Evolutionary conservation across 2,329 filamentous ascomycete species (phyloP).

Genomic region (Thielaviopsis ethacetica): DNA sequence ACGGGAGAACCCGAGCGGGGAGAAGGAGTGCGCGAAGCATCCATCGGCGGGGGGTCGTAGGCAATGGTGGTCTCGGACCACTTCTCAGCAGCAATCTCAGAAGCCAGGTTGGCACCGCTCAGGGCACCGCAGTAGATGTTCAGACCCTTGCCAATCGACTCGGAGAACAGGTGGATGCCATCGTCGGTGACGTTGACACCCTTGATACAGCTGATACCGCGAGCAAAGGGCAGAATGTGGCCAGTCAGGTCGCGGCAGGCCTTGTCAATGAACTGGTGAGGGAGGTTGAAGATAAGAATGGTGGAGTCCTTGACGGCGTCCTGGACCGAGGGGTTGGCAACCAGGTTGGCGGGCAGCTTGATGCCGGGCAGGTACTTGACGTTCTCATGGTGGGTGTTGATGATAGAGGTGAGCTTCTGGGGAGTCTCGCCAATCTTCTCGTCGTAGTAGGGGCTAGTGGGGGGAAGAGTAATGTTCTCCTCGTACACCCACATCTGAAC

Average conservation of each 20-base stretch:
- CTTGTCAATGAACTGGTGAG: slow-evolving; percentile 86
- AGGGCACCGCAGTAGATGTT: slow-evolving; percentile 95
- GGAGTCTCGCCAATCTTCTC: slow-evolving; percentile 43
- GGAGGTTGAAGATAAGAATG: slow-evolving; percentile 88
- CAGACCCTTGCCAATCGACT: slow-evolving; percentile 79
- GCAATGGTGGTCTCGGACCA: slow-evolving; percentile 95
- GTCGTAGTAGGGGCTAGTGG: slow-evolving; percentile 59
- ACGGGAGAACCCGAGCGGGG: slow-evolving; percentile 32
- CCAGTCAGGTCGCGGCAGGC: slow-evolving; percentile 74
- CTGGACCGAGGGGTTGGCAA: slow-evolving; percentile 66
- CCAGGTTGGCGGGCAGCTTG: slow-evolving; percentile 61
- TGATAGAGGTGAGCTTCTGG: slow-evolving; percentile 77
- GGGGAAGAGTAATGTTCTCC: slow-evolving; percentile 63
- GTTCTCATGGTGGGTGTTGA: slow-evolving; percentile 91
- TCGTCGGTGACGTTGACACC: slow-evolving; percentile 84
- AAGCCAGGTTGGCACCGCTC: slow-evolving; percentile 90
- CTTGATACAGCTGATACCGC: slow-evolving; percentile 96
- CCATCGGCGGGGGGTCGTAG: slow-evolving; percentile 81
- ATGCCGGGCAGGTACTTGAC: slow-evolving; percentile 94
- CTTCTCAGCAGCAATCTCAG: slow-evolving; percentile 86
- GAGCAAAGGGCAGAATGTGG: slow-evolving; percentile 78
- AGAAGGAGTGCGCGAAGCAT: slow-evolving; percentile 56
- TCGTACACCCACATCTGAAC: slow-evolving; percentile 99
- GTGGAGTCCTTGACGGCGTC: slow-evolving; percentile 72
- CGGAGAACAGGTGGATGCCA: slow-evolving; percentile 78